Evolutionary conservation across 106 monocot species (phyloP), one percentile per base, ranked within the genome.

Genomic region (Dactylorhiza incarnata): DNA sequence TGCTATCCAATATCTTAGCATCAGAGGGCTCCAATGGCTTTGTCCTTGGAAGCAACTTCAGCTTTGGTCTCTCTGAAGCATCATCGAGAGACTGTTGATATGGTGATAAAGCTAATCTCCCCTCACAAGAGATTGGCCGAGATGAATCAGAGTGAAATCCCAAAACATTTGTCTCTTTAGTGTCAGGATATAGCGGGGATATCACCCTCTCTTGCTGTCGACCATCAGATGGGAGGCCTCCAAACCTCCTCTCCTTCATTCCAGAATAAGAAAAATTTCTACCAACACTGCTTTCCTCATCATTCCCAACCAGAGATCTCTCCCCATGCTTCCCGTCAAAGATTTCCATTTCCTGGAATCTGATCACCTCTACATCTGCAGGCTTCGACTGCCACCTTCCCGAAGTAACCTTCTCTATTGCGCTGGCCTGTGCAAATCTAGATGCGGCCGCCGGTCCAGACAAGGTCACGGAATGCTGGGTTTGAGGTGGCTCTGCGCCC

Each of bases 361-460:
- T 56, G 8, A 82, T 77, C 14, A 75, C 78, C 68, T 86, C 88
- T 65, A 74, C 84, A 46, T 84, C 82, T 2, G 80, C 51, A 2
- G 68, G 78, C 81, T 80, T 89, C 26, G 90, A 83, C 47, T 88
- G 88, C 95, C 95, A 92, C 58, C 85, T 74, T 56, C 95, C 95
- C 1, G 95, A 95, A 9, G 91, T 83, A 16, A 96, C 79, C 81
- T 93, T 91, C 73, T 96, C 96, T 8, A 93, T 81, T 3, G 96
- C 96, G n/a, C 96, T 96, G 20, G 96, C 96, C 81, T 89, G 93
- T 2, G 88, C 91, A n/a, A 96, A 81, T 45, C 84, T 88, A 17
- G 89, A 85, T 14, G 89, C 82, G 47, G 83, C 77, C 59, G 72
- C 72, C 19, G 44, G 10, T 20, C 49, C 49, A 29, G 72, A 72